A percentile compares a stretch with the other conserved stretches of the same genome.
phyloP scores from a whole-genome alignment of 2,329 filamentous ascomycete species.

The Fusarium ramigenum region DNA sequence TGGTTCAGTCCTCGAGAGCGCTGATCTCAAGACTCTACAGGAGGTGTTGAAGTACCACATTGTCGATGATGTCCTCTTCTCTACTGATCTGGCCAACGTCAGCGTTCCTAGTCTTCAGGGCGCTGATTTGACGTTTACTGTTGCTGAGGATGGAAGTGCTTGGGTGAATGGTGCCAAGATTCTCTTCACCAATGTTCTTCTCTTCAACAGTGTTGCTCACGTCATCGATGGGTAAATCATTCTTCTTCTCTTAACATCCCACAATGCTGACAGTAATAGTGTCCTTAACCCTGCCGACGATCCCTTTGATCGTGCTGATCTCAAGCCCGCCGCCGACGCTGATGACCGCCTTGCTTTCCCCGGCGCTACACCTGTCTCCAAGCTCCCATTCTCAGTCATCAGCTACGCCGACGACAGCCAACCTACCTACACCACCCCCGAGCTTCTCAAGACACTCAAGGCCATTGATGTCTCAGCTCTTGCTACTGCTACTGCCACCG shows the following conservation, averaged over 20 bases:
- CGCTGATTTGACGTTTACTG: slow-evolving; percentile 41
- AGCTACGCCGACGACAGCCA: slow-evolving; percentile 35
- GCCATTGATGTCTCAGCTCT: slow-evolving; percentile 29
- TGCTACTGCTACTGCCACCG: slow-evolving; percentile 9
- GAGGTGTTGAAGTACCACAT: slow-evolving; percentile 47
- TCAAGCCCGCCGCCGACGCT: slow-evolving; percentile 36
- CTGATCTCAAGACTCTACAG: slow-evolving; percentile 37
- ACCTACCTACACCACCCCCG: slow-evolving; percentile 41
- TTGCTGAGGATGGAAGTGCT: slow-evolving; percentile 42
- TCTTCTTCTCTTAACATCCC: accelerated
- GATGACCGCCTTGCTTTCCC: slow-evolving; percentile 43
- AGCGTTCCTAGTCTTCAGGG: slow-evolving; percentile 40
- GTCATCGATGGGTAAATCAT: slow-evolving; percentile 43
- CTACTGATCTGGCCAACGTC: slow-evolving; percentile 41
- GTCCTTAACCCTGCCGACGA: slow-evolving; percentile 40
- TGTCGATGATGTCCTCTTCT: slow-evolving; percentile 46
- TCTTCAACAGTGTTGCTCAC: slow-evolving; percentile 48
- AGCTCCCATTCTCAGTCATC: slow-evolving; percentile 41
- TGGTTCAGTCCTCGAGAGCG: slow-evolving; percentile 41
- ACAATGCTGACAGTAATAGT: slow-evolving; percentile 17
- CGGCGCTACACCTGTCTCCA: slow-evolving; percentile 36
- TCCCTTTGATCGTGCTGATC: slow-evolving; percentile 38
- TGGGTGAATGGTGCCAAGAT: slow-evolving; percentile 48
- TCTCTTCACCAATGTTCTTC: slow-evolving; percentile 43
- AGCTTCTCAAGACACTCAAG: slow-evolving; percentile 40